Base-by-base conservation (phyloP, 2,329 filamentous ascomycete genomes). In the Fusarium sp. region DNA sequence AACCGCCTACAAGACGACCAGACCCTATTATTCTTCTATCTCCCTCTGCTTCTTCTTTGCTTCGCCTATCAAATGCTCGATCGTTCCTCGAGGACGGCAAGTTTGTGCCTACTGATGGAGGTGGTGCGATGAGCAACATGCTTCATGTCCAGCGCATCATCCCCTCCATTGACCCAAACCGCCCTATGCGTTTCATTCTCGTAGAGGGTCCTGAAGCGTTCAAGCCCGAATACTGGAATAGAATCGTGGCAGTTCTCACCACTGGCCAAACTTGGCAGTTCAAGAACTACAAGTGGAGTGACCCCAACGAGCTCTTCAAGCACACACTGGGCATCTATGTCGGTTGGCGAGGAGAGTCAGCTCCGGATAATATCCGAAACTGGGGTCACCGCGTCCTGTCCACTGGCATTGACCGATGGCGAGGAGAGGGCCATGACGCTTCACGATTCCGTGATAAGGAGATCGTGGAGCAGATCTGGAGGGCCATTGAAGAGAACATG, bases 201-300 rank as follows among this genome's bases (percentile, higher is more conserved):
- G 95, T 98, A 60, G 96, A 99, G 81, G 92, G 92, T 23, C 93
- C 95, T 0, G 92, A 97, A 79, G 93, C 96, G 81, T 99, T 99
- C 88, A 97, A 97, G 81, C 96, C 96, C 1, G 95, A 98, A 80
- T 98, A 98, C 85, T 99, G 96, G 96, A 92, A 92, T 78, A 91
- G 95, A 57, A 93, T 99, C 11, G 96, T 98, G 4, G 96, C 93
- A 18, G 95, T 99, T 63, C 98, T 99, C 84, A 99, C 96, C 0
- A 99, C 96, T 0, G 96, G 96, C 38, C 96, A 99, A 84, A 91
- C 92, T 15, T 99, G 96, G 96, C 96, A 99, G 83, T 99, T 99
- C 85, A 97, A 98, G 84, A 93, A 91, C 75, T 99, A 99, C 88
- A 97, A 97, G 83, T 99, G 96, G 94, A 92, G 92, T 75, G 92